phyloP scores from a whole-genome alignment of 73 alveolate species.

The Paramecium sonneborni region DNA sequence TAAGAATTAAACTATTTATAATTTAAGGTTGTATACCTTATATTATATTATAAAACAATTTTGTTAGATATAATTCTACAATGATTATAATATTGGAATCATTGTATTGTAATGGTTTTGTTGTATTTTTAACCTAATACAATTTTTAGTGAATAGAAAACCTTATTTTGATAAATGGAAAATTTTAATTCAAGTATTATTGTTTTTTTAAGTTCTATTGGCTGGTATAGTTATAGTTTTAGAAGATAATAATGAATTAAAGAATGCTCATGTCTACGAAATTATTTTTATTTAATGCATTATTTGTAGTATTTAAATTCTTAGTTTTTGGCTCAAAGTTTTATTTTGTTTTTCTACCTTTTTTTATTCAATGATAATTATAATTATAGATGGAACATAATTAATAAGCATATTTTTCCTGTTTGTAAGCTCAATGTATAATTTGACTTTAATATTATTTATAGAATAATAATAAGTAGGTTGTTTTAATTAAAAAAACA shows the following conservation, averaged over 20 bases:
- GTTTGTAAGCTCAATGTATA: not conserved
- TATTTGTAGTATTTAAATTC: not conserved
- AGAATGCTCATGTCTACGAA: not conserved
- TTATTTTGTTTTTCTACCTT: not conserved
- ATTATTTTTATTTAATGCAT: not conserved
- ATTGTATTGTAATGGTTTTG: slow-evolving; percentile 20
- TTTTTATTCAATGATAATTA: not conserved
- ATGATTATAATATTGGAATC: not conserved
- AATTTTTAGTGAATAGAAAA: not conserved
- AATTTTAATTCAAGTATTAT: not conserved
- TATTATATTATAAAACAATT: slow-evolving; percentile 23
- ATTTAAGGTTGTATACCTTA: not conserved
- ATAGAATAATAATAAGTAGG: slow-evolving; percentile 14
- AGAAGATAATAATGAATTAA: not conserved
- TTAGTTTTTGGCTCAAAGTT: slow-evolving; percentile 2
- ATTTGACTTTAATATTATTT: not conserved
- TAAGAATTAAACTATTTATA: not conserved
- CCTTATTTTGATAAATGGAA: not conserved
- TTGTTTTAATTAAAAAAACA: slow-evolving; percentile 37
- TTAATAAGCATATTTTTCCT: not conserved
- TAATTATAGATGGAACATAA: not conserved
- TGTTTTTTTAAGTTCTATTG: not conserved
- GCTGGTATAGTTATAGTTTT: not conserved
- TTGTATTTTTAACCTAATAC: not conserved
- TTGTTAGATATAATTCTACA: not conserved